These are phyloP conservation scores for Kodamaea anthophila DNA, from an alignment of 1,139 yeast species.

Conservation along the genomic window DNA sequence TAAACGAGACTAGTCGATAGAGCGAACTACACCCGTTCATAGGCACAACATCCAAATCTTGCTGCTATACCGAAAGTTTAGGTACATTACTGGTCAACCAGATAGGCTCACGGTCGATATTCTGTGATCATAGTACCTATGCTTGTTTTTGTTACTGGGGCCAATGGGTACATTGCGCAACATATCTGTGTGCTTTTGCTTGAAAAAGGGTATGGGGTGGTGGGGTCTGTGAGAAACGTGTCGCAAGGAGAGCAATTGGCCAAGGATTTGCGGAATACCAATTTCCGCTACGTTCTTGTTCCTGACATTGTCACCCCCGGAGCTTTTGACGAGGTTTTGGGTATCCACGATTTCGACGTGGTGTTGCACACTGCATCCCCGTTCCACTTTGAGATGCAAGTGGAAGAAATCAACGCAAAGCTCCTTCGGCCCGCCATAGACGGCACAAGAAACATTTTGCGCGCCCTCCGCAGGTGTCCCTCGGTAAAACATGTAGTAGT, in stretches of 20 bases:
- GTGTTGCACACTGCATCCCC: constrained; percentile 42
- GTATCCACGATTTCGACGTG: constrained; percentile 20
- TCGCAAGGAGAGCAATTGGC: constrained; percentile 40
- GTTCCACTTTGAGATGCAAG: constrained; percentile 21
- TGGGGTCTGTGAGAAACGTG: constrained; percentile 54
- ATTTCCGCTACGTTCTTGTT: constrained; percentile 25
- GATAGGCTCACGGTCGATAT: too few species aligned
- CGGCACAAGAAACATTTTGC: constrained; percentile 25
- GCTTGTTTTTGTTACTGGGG: constrained; percentile 32
- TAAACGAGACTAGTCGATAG: too few species aligned
- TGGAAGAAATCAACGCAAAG: constrained; percentile 23
- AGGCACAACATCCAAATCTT: too few species aligned
- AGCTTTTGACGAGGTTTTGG: constrained; percentile 31
- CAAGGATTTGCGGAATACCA: constrained; percentile 13
- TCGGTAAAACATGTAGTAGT: constrained; percentile 46
- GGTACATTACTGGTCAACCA: too few species aligned
- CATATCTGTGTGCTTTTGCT: constrained; percentile 25
- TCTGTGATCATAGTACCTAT: too few species aligned
- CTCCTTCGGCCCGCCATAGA: constrained; percentile 29
- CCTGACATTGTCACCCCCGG: constrained; percentile 25
- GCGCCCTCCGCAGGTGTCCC: constrained; percentile 32
- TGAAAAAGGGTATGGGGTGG: constrained; percentile 41
- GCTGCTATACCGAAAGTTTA: too few species aligned
- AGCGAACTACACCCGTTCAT: too few species aligned
- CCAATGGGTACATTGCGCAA: constrained; percentile 35